phyloP scores from a whole-genome alignment of 805 yeast species.

The Sugiyamaella mastotermitis region DNA sequence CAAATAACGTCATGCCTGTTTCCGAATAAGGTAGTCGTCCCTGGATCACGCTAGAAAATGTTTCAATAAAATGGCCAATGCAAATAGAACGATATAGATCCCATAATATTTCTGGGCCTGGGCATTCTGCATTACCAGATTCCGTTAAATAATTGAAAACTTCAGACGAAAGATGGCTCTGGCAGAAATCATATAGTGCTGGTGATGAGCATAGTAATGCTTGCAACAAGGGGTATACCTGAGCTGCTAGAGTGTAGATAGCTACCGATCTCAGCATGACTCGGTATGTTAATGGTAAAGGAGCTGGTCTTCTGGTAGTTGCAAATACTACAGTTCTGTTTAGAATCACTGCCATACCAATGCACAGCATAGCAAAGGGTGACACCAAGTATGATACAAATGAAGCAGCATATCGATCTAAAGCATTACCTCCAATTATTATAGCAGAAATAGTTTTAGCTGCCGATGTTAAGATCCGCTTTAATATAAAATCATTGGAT shows the following conservation, averaged over 20 bases:
- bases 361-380: conserved; percentile 36
- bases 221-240: conserved; percentile 33
- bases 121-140: too few species aligned
- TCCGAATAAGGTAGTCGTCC: conserved; percentile 56
- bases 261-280: conserved; percentile 36
- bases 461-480: too few species aligned
- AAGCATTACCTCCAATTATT: too few species aligned
- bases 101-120: conserved; percentile 44
- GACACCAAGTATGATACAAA: conserved; percentile 21
- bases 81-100: conserved; percentile 54
- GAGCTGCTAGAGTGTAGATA: conserved; percentile 30
- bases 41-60: conserved; percentile 52
- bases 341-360: conserved; percentile 50
- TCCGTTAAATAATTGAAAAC: neutral
- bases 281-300: conserved; percentile 31
- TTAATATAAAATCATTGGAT: too few species aligned
- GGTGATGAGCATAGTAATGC: conserved; percentile 29
- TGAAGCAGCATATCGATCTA: conserved; percentile 13
- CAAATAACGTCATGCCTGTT: conserved; percentile 66
- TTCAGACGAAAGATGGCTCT: neutral
- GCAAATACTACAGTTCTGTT: conserved; percentile 58
- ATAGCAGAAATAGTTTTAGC: too few species aligned
- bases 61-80: conserved; percentile 57
- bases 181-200: conserved; percentile 6
- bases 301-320: conserved; percentile 39